Evolutionary conservation across 2,329 filamentous ascomycete genomes (phyloP), one percentile per base, ranked within the genome.

Genomic region (Colletotrichum somersetense): DNA sequence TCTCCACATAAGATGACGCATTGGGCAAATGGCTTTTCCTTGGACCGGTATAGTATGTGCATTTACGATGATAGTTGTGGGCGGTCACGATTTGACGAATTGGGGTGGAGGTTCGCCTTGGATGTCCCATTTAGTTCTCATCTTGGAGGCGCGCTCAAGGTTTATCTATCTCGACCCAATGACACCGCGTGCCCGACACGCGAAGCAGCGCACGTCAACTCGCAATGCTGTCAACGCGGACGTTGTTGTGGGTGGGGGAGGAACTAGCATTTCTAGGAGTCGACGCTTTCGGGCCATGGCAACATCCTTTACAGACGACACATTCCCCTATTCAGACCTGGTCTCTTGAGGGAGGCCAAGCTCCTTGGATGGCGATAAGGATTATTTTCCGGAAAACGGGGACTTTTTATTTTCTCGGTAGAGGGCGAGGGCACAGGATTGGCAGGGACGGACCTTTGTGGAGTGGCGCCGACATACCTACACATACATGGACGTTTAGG

Each of bases 21-120:
- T 74, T 73, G 72, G 72, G 72, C 42, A 66, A 66, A 48, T 44
- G 69, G 61, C 35, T 67, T 71, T 71, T 66, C 55, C 33, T 73
- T 57, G 63, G 73, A 69, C 50, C 44, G 72, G 62, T 66, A 33
- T 55, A 57, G 57, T 73, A 61, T 74, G 53, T 66, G 57, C 69
- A 74, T 70, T 74, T 66, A 61, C 48, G 58, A 65, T 55, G 58
- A 53, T 44, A 52, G 59, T 23, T 52, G 55, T 56, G 40, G 58
- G 38, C 23, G 52, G 50, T 57, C 56, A 66, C 44, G 69, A 62
- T 67, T 52, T 62, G 67, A 65, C 40, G 66, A 66, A 67, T 23
- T 2, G 6, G 26, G 40, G 44, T 62, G 67, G 62, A 63, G 62
- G 38, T 52, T 56, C 53, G 56, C 53, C 48, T 44, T 64, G 70